Percentiles rank a stretch among this genome's conserved stretches.
These are phyloP conservation scores for Thraustotheca clavata DNA, from an alignment of 352 stramenopile species.

Conservation along the genomic window DNA sequence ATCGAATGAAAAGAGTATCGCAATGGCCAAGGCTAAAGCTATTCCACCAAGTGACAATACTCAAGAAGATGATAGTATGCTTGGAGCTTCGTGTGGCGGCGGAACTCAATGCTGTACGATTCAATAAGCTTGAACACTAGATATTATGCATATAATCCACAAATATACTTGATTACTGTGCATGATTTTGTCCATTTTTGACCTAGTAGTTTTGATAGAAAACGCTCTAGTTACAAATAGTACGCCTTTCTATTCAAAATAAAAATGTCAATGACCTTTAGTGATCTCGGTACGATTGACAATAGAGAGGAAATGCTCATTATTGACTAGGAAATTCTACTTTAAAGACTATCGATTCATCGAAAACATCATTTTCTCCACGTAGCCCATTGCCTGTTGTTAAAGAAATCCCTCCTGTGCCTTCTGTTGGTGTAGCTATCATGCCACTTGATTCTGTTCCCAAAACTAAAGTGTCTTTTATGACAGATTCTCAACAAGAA, in stretches of 20 bases:
- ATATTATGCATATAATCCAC: background rate
- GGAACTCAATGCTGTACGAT: slow-evolving; percentile 4
- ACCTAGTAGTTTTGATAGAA: background rate
- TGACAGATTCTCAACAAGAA: slow-evolving; percentile 5
- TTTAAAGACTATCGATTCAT: background rate
- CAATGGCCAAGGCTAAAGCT: background rate
- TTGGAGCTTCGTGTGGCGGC: background rate
- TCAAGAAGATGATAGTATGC: background rate
- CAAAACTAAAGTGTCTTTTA: background rate
- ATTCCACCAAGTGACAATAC: background rate
- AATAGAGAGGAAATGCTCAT: background rate
- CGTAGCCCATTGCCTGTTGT: background rate
- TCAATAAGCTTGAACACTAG: background rate
- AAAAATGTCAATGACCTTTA: slow-evolving; percentile 9
- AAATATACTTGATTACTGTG: background rate
- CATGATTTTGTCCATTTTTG: background rate
- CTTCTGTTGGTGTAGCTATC: background rate
- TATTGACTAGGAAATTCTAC: background rate
- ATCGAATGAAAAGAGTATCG: slow-evolving; percentile 2
- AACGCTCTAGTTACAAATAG: too few species aligned
- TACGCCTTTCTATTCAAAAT: too few species aligned
- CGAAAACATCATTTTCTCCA: background rate
- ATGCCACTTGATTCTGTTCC: background rate
- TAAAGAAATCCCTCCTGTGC: background rate
- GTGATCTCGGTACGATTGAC: background rate